Percentiles rank a stretch among this genome's conserved stretches.
Evolutionary conservation across 108 stramenopile genomes (phyloP).

Genomic region (Licmophora abbreviata): DNA sequence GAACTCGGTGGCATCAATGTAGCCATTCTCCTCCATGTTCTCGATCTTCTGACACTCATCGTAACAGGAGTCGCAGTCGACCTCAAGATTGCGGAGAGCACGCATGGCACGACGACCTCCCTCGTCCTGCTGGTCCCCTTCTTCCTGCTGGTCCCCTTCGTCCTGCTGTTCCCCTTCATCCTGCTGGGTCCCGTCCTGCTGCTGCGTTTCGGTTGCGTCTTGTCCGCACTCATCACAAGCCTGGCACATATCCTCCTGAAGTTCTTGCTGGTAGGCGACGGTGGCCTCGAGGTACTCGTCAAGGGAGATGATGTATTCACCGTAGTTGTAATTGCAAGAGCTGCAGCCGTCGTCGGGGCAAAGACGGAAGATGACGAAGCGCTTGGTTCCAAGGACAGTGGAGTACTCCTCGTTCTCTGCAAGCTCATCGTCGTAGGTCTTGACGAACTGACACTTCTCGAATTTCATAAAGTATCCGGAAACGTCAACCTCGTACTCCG

Average conservation of each 20-base stretch:
- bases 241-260: slow-evolving; percentile 72
- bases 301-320: slow-evolving; percentile 80
- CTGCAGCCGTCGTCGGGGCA: slow-evolving; percentile 58
- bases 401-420: slow-evolving; percentile 47
- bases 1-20: slow-evolving; percentile 78
- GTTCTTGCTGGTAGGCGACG: slow-evolving; percentile 52
- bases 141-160: slow-evolving; percentile 14
- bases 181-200: slow-evolving; percentile 9
- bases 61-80: slow-evolving; percentile 64
- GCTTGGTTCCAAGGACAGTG: slow-evolving; percentile 60
- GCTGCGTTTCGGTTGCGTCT: slow-evolving; percentile 14
- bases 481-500: slow-evolving; percentile 55
- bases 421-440: slow-evolving; percentile 53
- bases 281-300: slow-evolving; percentile 69
- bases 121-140: slow-evolving; percentile 12
- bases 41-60: slow-evolving; percentile 83
- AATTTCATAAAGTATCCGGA: slow-evolving; percentile 72
- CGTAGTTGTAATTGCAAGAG: slow-evolving; percentile 74
- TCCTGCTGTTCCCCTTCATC: slow-evolving; percentile 13
- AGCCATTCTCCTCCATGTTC: slow-evolving; percentile 85
- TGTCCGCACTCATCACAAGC: slow-evolving; percentile 48
- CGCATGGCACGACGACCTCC: slow-evolving; percentile 21
- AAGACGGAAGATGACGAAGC: slow-evolving; percentile 80
- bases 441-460: slow-evolving; percentile 83
- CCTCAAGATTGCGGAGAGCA: slow-evolving; percentile 14